A percentile compares a stretch with the other conserved stretches of the same genome.
These are phyloP conservation scores for Diaporthe caulivora DNA, from an alignment of 2,329 filamentous ascomycete species.

Conservation along the genomic window DNA sequence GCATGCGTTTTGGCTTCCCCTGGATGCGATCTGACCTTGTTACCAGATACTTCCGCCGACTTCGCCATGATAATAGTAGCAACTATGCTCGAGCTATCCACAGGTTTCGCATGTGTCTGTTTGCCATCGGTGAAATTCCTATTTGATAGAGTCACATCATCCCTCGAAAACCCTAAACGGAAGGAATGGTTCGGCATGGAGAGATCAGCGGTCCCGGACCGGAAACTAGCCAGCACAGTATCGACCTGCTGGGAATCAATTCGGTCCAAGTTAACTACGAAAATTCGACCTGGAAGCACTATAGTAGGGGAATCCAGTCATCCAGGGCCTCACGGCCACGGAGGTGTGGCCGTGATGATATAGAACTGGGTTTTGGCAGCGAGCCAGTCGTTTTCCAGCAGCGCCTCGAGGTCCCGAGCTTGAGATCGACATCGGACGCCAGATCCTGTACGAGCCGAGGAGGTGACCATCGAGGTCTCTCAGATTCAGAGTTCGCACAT, in stretches of 20 bases:
- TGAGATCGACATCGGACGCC: constrained; percentile 22
- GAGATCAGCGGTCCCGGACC: background rate
- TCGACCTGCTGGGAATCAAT: constrained; percentile 23
- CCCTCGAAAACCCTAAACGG: background rate
- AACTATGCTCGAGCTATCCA: constrained; percentile 43
- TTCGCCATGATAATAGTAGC: constrained; percentile 9
- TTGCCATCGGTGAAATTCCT: constrained; percentile 43
- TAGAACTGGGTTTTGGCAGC: constrained; percentile 5
- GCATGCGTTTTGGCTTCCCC: background rate
- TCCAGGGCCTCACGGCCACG: background rate
- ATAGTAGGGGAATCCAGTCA: background rate
- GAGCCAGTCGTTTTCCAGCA: constrained; percentile 28
- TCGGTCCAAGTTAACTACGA: constrained; percentile 7
- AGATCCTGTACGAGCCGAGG: constrained; percentile 6
- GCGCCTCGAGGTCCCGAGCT: constrained; percentile 30
- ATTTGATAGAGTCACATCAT: constrained; percentile 1
- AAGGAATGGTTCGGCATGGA: background rate
- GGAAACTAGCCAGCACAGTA: background rate
- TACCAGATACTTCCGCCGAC: constrained; percentile 10
- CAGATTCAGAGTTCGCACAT: constrained; percentile 1
- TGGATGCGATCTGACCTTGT: background rate
- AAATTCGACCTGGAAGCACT: background rate
- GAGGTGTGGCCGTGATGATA: background rate
- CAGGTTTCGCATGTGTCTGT: constrained; percentile 46
- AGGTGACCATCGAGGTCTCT: constrained; percentile 16